These are phyloP conservation scores for Fusarium phyllophilum DNA, from an alignment of 2,329 filamentous ascomycete species.

Conservation along the genomic window DNA sequence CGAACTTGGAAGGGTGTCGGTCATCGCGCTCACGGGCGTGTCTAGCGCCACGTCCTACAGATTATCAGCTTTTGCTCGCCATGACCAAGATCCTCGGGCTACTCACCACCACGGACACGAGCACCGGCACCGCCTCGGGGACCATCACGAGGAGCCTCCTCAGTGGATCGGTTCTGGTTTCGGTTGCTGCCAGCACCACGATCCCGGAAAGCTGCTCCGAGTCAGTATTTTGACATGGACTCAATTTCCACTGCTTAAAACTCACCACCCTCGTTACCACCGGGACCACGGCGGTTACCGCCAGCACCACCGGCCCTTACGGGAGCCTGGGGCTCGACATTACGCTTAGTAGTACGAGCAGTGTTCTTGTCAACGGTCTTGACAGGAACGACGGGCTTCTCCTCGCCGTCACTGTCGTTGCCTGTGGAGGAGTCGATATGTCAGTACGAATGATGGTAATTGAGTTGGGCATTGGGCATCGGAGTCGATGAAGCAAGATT, in stretches of 20 bases:
- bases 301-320: constrained; percentile 54
- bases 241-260: constrained; percentile 21
- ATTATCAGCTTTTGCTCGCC: constrained; percentile 5
- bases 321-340: constrained; percentile 79
- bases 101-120: constrained; percentile 69
- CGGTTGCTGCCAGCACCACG: constrained; percentile 80
- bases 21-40: constrained; percentile 65
- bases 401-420: constrained; percentile 69
- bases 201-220: constrained; percentile 82
- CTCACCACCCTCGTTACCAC: constrained; percentile 90
- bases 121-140: constrained; percentile 72
- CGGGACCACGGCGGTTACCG: constrained; percentile 64
- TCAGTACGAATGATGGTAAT: constrained; percentile 40
- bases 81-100: not conserved
- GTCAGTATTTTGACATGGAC: constrained; percentile 17
- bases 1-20: constrained; percentile 60
- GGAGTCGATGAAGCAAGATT: constrained; percentile 34
- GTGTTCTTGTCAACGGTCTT: constrained; percentile 89
- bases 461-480: constrained; percentile 19
- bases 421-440: constrained; percentile 52
- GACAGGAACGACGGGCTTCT: constrained; percentile 82
- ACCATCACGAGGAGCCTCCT: constrained; percentile 68
- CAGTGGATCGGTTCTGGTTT: constrained; percentile 84
- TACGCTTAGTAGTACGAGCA: constrained; percentile 83
- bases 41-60: constrained; percentile 63